Conservation (phyloP, 2,329 filamentous ascomycete species). For the Dichotomopilus funicola region DNA sequence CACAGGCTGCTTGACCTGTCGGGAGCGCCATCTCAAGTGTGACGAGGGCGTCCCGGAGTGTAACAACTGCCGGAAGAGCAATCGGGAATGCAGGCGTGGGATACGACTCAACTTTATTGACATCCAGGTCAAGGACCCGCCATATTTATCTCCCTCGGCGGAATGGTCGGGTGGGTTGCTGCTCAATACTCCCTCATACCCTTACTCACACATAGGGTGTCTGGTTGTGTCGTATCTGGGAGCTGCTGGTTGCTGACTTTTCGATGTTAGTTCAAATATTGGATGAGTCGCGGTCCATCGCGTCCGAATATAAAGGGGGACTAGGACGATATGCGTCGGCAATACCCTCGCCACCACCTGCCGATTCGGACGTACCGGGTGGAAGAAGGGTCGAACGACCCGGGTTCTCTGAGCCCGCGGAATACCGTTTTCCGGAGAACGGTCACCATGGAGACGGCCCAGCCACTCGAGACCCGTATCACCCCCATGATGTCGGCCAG, state of each 20-base stretch:
- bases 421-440: background rate
- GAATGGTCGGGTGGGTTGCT: slow-evolving; percentile 56
- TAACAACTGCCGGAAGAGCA: slow-evolving; percentile 84
- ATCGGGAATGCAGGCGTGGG: slow-evolving; percentile 76
- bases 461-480: background rate
- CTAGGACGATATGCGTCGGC: slow-evolving; percentile 60
- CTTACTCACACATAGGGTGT: background rate
- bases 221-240: too few species aligned
- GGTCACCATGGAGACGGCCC: background rate
- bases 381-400: background rate
- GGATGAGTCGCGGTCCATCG: slow-evolving; percentile 85
- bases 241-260: slow-evolving; percentile 4
- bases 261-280: slow-evolving; percentile 60
- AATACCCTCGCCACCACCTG: slow-evolving; percentile 25
- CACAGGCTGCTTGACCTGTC: slow-evolving; percentile 85
- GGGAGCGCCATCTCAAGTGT: slow-evolving; percentile 85
- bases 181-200: background rate
- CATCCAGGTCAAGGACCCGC: slow-evolving; percentile 63
- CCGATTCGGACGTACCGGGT: slow-evolving; percentile 20
- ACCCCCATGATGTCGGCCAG: slow-evolving; percentile 10
- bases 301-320: slow-evolving; percentile 82
- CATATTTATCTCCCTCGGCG: slow-evolving; percentile 51
- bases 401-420: background rate
- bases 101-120: slow-evolving; percentile 89
- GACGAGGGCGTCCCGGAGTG: slow-evolving; percentile 63